Evolutionary conservation across 2,329 filamentous ascomycete genomes (phyloP).

Genomic region (Pseudonectria buxi): DNA sequence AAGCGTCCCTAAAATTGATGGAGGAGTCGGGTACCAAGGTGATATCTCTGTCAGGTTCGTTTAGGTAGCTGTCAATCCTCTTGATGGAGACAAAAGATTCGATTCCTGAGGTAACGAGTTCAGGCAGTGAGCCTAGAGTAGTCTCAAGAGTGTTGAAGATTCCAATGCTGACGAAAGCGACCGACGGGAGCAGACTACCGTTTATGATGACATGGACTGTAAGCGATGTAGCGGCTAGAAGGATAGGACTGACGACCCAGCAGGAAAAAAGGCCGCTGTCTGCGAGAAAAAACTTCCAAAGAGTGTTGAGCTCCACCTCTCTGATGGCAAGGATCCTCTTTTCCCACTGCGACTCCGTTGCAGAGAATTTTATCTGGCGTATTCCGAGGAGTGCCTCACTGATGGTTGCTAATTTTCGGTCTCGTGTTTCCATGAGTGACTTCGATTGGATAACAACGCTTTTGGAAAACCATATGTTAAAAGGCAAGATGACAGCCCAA

Average conservation of each 20-base stretch:
- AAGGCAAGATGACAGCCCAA: slow-evolving; percentile 57
- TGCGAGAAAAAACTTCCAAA: slow-evolving; percentile 59
- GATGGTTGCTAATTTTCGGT: slow-evolving; percentile 66
- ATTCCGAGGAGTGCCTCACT: slow-evolving; percentile 74
- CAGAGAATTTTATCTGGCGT: slow-evolving; percentile 79
- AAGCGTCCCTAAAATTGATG: slow-evolving; percentile 60
- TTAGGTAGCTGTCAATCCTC: slow-evolving; percentile 65
- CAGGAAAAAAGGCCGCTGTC: slow-evolving; percentile 59
- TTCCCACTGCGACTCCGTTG: slow-evolving; percentile 69
- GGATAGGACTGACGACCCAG: slow-evolving; percentile 67
- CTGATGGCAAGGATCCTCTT: slow-evolving; percentile 58
- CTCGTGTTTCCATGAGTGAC: slow-evolving; percentile 64
- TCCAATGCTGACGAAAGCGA: slow-evolving; percentile 73
- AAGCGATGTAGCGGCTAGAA: slow-evolving; percentile 65
- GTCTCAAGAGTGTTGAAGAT: slow-evolving; percentile 67
- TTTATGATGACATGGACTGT: slow-evolving; percentile 60
- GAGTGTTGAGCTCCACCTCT: slow-evolving; percentile 57
- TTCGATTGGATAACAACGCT: slow-evolving; percentile 60
- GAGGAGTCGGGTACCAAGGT: slow-evolving; percentile 49
- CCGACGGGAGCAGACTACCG: slow-evolving; percentile 58
- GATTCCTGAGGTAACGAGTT: slow-evolving; percentile 62
- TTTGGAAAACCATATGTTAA: slow-evolving; percentile 62
- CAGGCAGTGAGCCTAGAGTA: slow-evolving; percentile 63
- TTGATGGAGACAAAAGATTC: slow-evolving; percentile 66
- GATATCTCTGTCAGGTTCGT: slow-evolving; percentile 55